Evolutionary conservation across 2,329 filamentous ascomycete species (phyloP).

Genomic region (Ascocoryne sarcoides): DNA sequence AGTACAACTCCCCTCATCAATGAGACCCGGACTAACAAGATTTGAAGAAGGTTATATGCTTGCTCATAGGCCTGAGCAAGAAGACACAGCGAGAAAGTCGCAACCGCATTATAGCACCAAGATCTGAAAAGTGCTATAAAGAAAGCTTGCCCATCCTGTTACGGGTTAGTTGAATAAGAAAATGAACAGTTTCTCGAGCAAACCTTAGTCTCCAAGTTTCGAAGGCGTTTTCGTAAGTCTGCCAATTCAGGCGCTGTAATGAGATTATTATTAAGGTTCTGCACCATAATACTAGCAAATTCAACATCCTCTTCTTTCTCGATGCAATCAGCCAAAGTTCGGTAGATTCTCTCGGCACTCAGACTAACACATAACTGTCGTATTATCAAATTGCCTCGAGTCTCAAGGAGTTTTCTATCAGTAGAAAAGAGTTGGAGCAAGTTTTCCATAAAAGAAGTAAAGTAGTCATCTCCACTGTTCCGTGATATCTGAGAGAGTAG

Average conservation of each 20-base stretch:
- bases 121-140: slow-evolving; percentile 92
- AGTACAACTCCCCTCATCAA: slow-evolving; percentile 9
- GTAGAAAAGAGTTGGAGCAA: slow-evolving; percentile 92
- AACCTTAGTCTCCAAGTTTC: slow-evolving; percentile 82
- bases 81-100: slow-evolving; percentile 91
- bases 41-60: slow-evolving; percentile 89
- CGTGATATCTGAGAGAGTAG: slow-evolving; percentile 91
- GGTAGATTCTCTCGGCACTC: slow-evolving; percentile 90
- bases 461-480: slow-evolving; percentile 96
- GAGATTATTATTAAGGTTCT: slow-evolving; percentile 97
- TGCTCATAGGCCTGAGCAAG: slow-evolving; percentile 97
- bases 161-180: slow-evolving; percentile 8
- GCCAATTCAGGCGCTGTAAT: slow-evolving; percentile 93
- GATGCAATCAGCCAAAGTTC: slow-evolving; percentile 89
- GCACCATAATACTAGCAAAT: slow-evolving; percentile 98
- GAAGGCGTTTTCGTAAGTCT: slow-evolving; percentile 79
- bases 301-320: slow-evolving; percentile 98
- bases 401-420: slow-evolving; percentile 83
- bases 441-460: slow-evolving; percentile 97
- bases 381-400: slow-evolving; percentile 90
- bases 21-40: slow-evolving; percentile 57
- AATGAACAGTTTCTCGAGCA: slow-evolving; percentile 1
- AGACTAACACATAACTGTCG: slow-evolving; percentile 87
- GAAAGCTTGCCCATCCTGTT: slow-evolving; percentile 82
- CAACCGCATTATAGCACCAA: slow-evolving; percentile 98